Base-by-base conservation (phyloP, 2,329 filamentous ascomycete species). In the Hypoxylon sp. region DNA sequence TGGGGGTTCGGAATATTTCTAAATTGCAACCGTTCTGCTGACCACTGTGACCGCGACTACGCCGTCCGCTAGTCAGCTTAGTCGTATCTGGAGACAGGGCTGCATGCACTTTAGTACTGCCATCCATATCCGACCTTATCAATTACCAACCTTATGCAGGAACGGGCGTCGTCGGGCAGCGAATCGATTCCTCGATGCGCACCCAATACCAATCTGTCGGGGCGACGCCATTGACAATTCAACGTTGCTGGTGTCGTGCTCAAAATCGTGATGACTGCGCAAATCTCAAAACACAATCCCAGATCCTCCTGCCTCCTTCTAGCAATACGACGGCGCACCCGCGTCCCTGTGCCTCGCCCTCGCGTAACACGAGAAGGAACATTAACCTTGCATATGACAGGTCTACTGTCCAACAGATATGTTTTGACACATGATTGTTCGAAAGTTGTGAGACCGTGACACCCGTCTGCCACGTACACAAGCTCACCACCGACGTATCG, bases 1-100 rank as follows among this genome's bases (percentile, higher is more conserved):
- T 63, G 56, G 59, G 62, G 59, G 64, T 65, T 65, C 66, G 66
- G 66, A 64, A 36, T 57, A 61, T 66, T 68, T 68, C 62, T 61
- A 59, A 66, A 68, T 64, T 63, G 44, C 59, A 55, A 64, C 59
- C 63, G 26, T 49, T 42, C 58, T 61, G 38, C 59, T 63, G 48
- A 60, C 53, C 48, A 60, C 65, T 51, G 59, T 52, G 50, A 63
- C 16, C n/a, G 2, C 3, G 16, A 8, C 61, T 56, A 62, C 33
- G 61, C 45, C 65, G 36, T 61, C 40, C 33, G 36, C 36, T 40
- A 40, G 36, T 60, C 50, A 56, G 53, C 56, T 61, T 52, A 58
- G 50, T 48, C 44, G 16, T 14, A 20, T 51, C 12, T 44, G 20
- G 45, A 52, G 33, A 38, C 56, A 60, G 54, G 51, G 61, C 61